Evolutionary conservation across 2,329 filamentous ascomycete species (phyloP).

Genomic region (Aspergillus hortae): DNA sequence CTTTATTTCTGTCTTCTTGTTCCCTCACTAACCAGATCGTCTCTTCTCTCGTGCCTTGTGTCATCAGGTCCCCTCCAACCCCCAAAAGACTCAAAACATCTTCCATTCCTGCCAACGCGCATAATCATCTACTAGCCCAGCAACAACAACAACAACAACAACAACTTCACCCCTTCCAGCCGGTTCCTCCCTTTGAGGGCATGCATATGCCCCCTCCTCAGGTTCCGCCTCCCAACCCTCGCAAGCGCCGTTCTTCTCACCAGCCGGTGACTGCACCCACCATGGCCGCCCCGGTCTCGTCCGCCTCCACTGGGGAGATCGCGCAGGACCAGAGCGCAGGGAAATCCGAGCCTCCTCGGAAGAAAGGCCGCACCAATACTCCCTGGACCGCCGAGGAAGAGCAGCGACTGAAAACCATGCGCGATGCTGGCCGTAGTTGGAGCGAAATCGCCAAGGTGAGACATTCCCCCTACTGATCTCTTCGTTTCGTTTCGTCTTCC

Average conservation of each 20-base stretch:
- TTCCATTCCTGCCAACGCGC: constrained; percentile 31
- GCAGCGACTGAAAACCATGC: constrained; percentile 86
- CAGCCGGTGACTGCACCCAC: constrained; percentile 33
- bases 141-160: constrained; percentile 34
- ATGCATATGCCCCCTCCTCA: constrained; percentile 39
- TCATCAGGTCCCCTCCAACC: constrained; percentile 36
- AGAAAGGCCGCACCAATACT: constrained; percentile 97
- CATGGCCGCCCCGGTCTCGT: constrained; percentile 31
- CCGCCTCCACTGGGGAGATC: constrained; percentile 28
- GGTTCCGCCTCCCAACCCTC: constrained; percentile 35
- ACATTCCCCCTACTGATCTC: constrained; percentile 6
- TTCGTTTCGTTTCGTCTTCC: constrained; percentile 1
- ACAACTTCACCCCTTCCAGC: constrained; percentile 34
- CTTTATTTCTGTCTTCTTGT: background rate
- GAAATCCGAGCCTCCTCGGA: constrained; percentile 46
- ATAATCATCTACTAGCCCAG: constrained; percentile 33
- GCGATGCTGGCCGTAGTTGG: constrained; percentile 91
- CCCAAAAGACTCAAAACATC: constrained; percentile 42
- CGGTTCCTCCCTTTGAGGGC: constrained; percentile 34
- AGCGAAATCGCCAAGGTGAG: constrained; percentile 94
- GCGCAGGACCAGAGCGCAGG: constrained; percentile 21
- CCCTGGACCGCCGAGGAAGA: constrained; percentile 97
- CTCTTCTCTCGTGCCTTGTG: background rate
- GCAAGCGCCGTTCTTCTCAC: constrained; percentile 44
- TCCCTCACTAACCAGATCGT: background rate